Evolutionary conservation across 2,329 filamentous ascomycete genomes (phyloP), one percentile per base, ranked within the genome.

Genomic region (Aspergillus sclerotialis): DNA sequence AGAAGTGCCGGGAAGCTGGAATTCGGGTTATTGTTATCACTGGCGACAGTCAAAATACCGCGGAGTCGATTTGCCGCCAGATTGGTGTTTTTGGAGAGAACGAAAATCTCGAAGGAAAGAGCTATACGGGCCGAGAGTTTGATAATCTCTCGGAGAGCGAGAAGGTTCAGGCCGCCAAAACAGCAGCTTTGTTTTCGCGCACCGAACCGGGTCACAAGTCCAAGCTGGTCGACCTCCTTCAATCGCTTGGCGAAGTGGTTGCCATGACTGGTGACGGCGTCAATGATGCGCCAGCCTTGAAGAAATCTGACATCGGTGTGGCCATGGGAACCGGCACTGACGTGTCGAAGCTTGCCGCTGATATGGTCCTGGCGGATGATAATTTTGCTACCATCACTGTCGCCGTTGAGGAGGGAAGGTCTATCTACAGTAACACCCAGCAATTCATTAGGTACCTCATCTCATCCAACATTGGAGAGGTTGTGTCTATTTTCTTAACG

Each of bases 401-500:
- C 36, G 92, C 92, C 32, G 89, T 98, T 44, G 92, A 98, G 61
- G 92, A 98, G 67, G 92, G 92, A 35, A 84, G 92, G 43, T 89
- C 89, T 44, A 98, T 98, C 67, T 98, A 95, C 76, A 96, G 92
- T 80, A 98, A 98, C 73, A 98, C 92, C 5, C 92, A 98, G 61
- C 92, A 98, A 62, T 98, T 98, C 66, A 98, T 98, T 66, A 86
- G 93, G 32, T 98, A 98, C 63, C 76, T 98, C 42, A 98, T 98
- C 61, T 96, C 90, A 7, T 96, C 90, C 45, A 98, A 98, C 70
- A 98, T 98, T 48, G 93, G 92, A 53, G 92, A 98, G 63, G 92
- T 98, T 23, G 92, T 98, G 23, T 96, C 92, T 7, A 98, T 98
- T 64, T 98, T 98, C 75, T 67, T 98, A 51, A 98, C 92, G 9